Evolutionary conservation across 352 stramenopile species (phyloP), one percentile per base, ranked within the genome.

Genomic region (Globisporangium irregulare): DNA sequence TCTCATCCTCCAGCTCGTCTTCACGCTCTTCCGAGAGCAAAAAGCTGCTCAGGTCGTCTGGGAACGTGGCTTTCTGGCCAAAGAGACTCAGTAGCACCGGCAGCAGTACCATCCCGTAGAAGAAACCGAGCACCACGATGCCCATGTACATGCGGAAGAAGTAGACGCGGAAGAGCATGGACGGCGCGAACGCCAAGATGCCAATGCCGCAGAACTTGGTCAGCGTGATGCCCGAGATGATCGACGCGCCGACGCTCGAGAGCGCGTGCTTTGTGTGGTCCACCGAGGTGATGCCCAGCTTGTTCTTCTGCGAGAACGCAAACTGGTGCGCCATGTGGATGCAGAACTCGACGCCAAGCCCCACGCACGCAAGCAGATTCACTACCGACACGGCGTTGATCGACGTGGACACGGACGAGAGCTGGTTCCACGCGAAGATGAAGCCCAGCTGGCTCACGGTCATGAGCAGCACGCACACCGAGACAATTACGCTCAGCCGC

Each of bases 81-180:
- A 91, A 81, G 1, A 94, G 71, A 66, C 81, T 91, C 1, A 96
- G 74, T n/a, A 96, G 48, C 60, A 95, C 86, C 1, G 89, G 89
- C n/a, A 96, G 63, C 59, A 96, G 66, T 27, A 86, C 78, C 63
- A 96, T 80, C 46, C 85, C 87, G 50, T 96, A 87, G 70, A 97
- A 94, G 53, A 87, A 94, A 12, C 92, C 92, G 27, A 94, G 58
- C 22, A 94, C 62, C 18, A 98, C 87, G 59, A 97, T 95, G 27
- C 80, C 81, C 71, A 96, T 75, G 73, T 98, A 98, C 92, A 97
- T 97, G 63, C 92, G 82, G 79, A 97, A 98, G 67, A 97, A 98
- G 68, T 98, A 98, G 10, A 97, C 81, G 34, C 89, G 87, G 67
- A 98, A 98, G 34, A 98, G 64, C 77, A 95, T 90, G 38, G 90